Conservation (phyloP, 441 rosid genomes). For the Raphanus hybrid region DNA sequence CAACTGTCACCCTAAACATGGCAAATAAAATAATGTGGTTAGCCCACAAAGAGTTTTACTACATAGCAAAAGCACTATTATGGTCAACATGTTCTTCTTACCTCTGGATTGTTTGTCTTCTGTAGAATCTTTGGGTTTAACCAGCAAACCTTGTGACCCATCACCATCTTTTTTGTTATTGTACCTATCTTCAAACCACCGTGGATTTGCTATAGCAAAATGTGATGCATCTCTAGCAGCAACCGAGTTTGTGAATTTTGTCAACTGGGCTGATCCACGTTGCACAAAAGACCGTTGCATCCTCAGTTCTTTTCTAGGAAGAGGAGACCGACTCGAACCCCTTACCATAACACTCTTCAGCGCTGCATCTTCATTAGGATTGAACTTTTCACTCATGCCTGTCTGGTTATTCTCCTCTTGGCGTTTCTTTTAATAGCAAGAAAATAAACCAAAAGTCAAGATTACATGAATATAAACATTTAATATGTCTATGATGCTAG, state of each 20-base stretch:
- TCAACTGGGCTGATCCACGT: slow-evolving; percentile 51
- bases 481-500: neutral
- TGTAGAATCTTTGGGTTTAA: slow-evolving; percentile 47
- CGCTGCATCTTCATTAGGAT: neutral
- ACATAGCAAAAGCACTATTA: neutral
- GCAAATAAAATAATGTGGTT: slow-evolving; percentile 20
- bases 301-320: slow-evolving; percentile 50
- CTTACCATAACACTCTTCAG: slow-evolving; percentile 34
- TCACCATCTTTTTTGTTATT: slow-evolving; percentile 40
- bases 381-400: neutral
- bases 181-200: slow-evolving; percentile 63
- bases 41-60: slow-evolving; percentile 28
- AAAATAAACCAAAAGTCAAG: neutral
- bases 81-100: slow-evolving; percentile 62
- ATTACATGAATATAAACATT: neutral
- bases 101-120: slow-evolving; percentile 46
- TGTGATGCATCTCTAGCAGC: slow-evolving; percentile 72
- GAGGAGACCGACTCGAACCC: slow-evolving; percentile 52
- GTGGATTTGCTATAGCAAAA: slow-evolving; percentile 68
- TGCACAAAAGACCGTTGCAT: slow-evolving; percentile 56
- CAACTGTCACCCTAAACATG: slow-evolving; percentile 46
- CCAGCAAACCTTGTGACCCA: slow-evolving; percentile 60
- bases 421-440: slow-evolving; percentile 52
- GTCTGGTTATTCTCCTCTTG: slow-evolving; percentile 46
- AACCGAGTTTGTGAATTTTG: slow-evolving; percentile 82